A percentile compares a stretch with the other conserved stretches of the same genome.
Conservation (phyloP, 2,329 filamentous ascomycete genomes). For the Endocalyx cinctus region DNA sequence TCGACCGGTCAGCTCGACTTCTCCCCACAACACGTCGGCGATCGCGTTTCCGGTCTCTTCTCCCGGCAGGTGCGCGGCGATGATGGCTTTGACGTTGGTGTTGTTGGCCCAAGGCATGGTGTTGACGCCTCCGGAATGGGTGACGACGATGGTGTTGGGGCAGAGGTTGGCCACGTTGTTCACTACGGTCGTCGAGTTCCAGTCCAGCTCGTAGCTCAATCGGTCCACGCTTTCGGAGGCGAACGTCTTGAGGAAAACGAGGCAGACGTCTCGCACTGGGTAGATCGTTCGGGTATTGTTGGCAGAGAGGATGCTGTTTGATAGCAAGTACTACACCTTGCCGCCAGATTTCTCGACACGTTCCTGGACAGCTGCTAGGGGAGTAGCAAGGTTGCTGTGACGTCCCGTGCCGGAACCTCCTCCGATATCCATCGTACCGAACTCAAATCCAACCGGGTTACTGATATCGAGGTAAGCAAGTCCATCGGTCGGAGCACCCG, state of each 20-base stretch:
- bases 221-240: slow-evolving; percentile 62
- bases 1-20: slow-evolving; percentile 17
- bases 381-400: slow-evolving; percentile 49
- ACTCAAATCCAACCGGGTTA: slow-evolving; percentile 31
- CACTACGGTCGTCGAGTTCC: slow-evolving; percentile 6
- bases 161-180: slow-evolving; percentile 8
- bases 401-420: slow-evolving; percentile 50
- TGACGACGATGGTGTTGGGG: slow-evolving; percentile 56
- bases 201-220: slow-evolving; percentile 2
- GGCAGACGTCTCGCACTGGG: slow-evolving; percentile 63
- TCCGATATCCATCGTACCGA: slow-evolving; percentile 46
- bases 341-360: slow-evolving; percentile 34
- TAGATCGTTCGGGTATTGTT: slow-evolving; percentile 46
- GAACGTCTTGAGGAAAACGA: slow-evolving; percentile 80
- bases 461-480: background rate
- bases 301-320: slow-evolving; percentile 35
- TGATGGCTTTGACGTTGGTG: slow-evolving; percentile 67
- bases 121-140: slow-evolving; percentile 44
- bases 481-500: slow-evolving; percentile 51
- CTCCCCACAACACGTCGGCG: slow-evolving; percentile 59
- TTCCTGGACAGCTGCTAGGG: slow-evolving; percentile 47
- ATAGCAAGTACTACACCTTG: slow-evolving; percentile 34
- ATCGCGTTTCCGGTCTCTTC: slow-evolving; percentile 79
- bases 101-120: slow-evolving; percentile 64
- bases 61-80: slow-evolving; percentile 76